Evolutionary conservation across 345 rosid species (phyloP).

Genomic region (Populus davidiana): DNA sequence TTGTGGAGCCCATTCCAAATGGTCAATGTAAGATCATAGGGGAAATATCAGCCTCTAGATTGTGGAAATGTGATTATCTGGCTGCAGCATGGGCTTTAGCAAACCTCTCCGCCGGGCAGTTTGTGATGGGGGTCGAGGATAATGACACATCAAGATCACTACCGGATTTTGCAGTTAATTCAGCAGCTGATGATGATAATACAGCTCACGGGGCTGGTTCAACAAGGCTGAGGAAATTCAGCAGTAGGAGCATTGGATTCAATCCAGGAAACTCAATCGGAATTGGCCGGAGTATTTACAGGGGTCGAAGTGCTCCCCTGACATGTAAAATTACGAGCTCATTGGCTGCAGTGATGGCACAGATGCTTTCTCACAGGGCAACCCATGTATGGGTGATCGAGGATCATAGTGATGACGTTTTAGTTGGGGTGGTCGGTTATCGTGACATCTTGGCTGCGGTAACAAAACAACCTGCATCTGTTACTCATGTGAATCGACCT

Average conservation of each 20-base stretch:
- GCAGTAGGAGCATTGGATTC: constrained; percentile 93
- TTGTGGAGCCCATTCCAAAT: constrained; percentile 57
- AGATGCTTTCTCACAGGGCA: constrained; percentile 92
- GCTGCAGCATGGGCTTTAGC: constrained; percentile 97
- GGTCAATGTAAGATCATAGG: constrained; percentile 73
- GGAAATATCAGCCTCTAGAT: constrained; percentile 86
- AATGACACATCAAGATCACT: constrained; percentile 57
- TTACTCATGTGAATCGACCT: constrained; percentile 37
- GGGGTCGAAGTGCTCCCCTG: constrained; percentile 91
- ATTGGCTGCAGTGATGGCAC: constrained; percentile 96
- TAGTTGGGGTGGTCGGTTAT: constrained; percentile 84
- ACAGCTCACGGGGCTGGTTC: constrained; percentile 23
- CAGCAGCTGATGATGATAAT: constrained; percentile 37
- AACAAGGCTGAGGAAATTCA: constrained; percentile 61
- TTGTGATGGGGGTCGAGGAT: constrained; percentile 96
- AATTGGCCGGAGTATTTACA: constrained; percentile 74
- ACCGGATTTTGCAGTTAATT: constrained; percentile 47
- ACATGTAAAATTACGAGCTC: constrained; percentile 86
- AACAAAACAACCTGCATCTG: constrained; percentile 58
- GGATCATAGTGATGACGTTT: constrained; percentile 65
- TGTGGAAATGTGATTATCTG: constrained; percentile 91
- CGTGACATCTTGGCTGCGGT: constrained; percentile 81
- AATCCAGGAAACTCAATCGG: constrained; percentile 56
- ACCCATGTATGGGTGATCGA: constrained; percentile 96
- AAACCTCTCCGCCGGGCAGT: constrained; percentile 86